Percentiles rank a stretch among this genome's conserved stretches.
phyloP scores from a whole-genome alignment of 768 basidiomycete species.

The Kwoniella newhampshirensis region DNA sequence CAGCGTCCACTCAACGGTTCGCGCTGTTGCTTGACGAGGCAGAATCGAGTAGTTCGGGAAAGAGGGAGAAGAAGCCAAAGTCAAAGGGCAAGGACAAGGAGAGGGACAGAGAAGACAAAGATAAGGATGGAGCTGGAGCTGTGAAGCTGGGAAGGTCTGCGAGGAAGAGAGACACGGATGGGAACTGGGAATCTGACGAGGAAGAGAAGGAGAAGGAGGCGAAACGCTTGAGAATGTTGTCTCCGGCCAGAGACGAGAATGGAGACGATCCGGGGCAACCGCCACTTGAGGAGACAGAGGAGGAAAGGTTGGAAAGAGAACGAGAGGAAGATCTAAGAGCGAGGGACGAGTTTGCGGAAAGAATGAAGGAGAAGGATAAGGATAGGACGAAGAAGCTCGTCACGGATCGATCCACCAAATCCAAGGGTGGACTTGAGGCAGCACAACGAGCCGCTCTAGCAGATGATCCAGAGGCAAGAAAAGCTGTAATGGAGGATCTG shows the following conservation, averaged over 20 bases:
- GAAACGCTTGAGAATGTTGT: conserved; percentile 43
- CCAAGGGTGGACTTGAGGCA: conserved; percentile 72
- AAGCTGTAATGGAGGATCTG: conserved; percentile 66
- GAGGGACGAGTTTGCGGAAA: conserved; percentile 88
- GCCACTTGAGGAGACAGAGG: conserved; percentile 69
- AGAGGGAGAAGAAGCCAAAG: conserved; percentile 55
- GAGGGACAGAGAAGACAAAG: conserved; percentile 52
- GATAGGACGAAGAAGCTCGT: conserved; percentile 86
- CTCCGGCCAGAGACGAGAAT: conserved; percentile 26
- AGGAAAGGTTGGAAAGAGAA: conserved; percentile 67
- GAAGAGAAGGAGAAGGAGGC: conserved; percentile 33
- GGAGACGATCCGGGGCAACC: conserved; percentile 31
- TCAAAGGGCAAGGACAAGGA: conserved; percentile 57
- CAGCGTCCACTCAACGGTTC: conserved; percentile 65
- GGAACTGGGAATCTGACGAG: conserved; percentile 67
- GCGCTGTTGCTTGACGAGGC: conserved; percentile 82
- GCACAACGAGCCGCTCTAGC: conserved; percentile 75
- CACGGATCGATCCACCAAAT: conserved; percentile 83
- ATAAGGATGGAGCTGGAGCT: conserved; percentile 17
- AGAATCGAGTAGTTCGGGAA: conserved; percentile 50
- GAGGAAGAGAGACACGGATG: conserved; percentile 78
- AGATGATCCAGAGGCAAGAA: conserved; percentile 64
- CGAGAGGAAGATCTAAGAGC: conserved; percentile 76
- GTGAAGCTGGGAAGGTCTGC: conserved; percentile 35
- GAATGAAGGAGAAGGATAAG: conserved; percentile 76